Conservation (phyloP, 352 stramenopile species). For the Phytophthora sp. region DNA sequence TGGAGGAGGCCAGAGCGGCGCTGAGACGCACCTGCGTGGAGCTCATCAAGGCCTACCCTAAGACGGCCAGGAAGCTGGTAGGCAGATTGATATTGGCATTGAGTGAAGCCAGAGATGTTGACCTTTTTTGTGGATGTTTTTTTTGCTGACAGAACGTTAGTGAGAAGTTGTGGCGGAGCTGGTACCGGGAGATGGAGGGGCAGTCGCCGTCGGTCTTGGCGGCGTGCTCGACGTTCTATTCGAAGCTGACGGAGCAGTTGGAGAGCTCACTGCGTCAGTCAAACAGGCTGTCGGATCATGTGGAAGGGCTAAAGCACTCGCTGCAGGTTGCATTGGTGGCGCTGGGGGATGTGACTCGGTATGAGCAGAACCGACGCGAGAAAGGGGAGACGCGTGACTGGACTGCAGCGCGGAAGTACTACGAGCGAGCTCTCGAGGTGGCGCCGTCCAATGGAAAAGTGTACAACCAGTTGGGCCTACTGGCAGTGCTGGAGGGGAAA, state of each 20-base stretch:
- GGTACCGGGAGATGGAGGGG: conserved; percentile 60
- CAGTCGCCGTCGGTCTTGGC: conserved; percentile 20
- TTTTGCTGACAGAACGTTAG: conserved; percentile 46
- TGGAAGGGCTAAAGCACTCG: conserved; percentile 33
- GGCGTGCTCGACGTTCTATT: conserved; percentile 37
- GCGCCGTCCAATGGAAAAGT: conserved; percentile 55
- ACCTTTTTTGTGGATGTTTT: background rate
- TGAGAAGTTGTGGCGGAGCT: conserved; percentile 67
- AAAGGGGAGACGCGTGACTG: conserved; percentile 27
- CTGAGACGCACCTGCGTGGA: conserved; percentile 45
- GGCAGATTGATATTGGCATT: background rate
- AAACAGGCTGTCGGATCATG: conserved; percentile 2
- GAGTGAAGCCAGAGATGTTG: background rate
- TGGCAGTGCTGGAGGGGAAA: conserved; percentile 43
- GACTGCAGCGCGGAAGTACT: conserved; percentile 35
- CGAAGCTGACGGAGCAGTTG: conserved; percentile 22
- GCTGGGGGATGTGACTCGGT: conserved; percentile 54
- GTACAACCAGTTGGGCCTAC: conserved; percentile 65
- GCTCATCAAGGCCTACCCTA: conserved; percentile 42
- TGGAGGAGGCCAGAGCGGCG: background rate
- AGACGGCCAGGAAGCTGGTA: conserved; percentile 44
- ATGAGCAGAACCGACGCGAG: conserved; percentile 35
- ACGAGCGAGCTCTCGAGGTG: conserved; percentile 43
- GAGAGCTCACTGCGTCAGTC: conserved; percentile 12
- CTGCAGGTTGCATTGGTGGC: conserved; percentile 56